phyloP scores from a whole-genome alignment of 2,329 filamentous ascomycete species.

The Beauveria pseudobassiana region DNA sequence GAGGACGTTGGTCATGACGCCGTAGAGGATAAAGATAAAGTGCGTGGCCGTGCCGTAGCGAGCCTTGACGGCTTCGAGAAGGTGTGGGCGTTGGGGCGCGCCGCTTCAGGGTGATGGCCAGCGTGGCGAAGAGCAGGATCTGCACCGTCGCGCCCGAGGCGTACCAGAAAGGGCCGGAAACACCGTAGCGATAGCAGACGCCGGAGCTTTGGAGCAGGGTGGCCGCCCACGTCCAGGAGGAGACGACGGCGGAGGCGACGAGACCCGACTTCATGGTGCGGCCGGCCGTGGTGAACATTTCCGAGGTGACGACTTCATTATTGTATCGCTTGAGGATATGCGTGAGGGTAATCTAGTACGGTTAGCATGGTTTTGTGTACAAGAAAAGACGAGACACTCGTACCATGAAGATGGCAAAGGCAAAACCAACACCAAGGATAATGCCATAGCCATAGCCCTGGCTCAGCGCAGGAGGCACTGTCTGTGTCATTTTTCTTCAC shows the following conservation, averaged over 20 bases:
- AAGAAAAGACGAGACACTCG: not conserved
- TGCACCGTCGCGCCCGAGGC: slow-evolving; percentile 71
- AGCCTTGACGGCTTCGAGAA: slow-evolving; percentile 75
- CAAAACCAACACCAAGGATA: slow-evolving; percentile 64
- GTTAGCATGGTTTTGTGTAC: not conserved
- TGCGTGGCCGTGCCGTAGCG: slow-evolving; percentile 69
- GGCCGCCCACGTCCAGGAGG: slow-evolving; percentile 88
- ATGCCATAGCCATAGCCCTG: slow-evolving; percentile 72
- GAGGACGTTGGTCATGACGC: slow-evolving; percentile 75
- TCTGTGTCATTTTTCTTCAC: not conserved
- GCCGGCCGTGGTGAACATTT: slow-evolving; percentile 88
- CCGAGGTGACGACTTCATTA: slow-evolving; percentile 73
- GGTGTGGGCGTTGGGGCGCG: slow-evolving; percentile 77
- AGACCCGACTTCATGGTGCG: slow-evolving; percentile 83
- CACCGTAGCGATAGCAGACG: slow-evolving; percentile 75
- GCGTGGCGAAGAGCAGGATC: slow-evolving; percentile 81
- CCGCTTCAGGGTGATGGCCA: slow-evolving; percentile 84
- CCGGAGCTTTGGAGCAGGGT: slow-evolving; percentile 71
- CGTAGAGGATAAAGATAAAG: slow-evolving; percentile 73
- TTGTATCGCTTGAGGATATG: slow-evolving; percentile 57
- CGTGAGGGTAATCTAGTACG: slow-evolving; percentile 52
- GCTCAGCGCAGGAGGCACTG: slow-evolving; percentile 30
- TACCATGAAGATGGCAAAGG: slow-evolving; percentile 66
- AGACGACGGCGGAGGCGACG: slow-evolving; percentile 83
- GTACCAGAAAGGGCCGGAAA: slow-evolving; percentile 54